Percentiles rank a stretch among this genome's conserved stretches.
These are phyloP conservation scores for Emergomyces pasteurianus DNA, from an alignment of 2,329 filamentous ascomycete species.

Conservation along the genomic window DNA sequence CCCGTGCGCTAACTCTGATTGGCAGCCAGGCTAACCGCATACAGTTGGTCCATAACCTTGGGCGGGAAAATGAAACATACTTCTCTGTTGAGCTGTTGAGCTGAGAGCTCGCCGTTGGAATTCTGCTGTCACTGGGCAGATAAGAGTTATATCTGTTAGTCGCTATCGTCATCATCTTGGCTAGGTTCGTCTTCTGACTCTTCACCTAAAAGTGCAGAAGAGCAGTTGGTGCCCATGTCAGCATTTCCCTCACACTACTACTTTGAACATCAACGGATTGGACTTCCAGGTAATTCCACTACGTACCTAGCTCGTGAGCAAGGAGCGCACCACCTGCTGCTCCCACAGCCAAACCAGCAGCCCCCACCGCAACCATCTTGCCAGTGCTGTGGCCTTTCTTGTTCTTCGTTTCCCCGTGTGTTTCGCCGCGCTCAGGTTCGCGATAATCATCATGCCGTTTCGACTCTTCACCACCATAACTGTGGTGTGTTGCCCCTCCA, in stretches of 20 bases:
- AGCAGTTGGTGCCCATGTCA: no score
- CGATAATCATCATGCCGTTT: conserved; percentile 15
- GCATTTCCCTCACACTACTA: neutral
- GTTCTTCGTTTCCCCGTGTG: conserved; percentile 13
- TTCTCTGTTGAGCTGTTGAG: no score
- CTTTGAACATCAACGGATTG: neutral
- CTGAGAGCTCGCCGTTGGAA: no score
- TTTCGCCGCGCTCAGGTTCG: conserved; percentile 2
- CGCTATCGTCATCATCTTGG: neutral
- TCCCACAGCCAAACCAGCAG: conserved; percentile 46
- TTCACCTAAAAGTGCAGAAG: no score
- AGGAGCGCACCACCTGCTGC: conserved; percentile 47
- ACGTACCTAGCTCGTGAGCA: conserved; percentile 45
- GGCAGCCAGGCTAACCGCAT: neutral
- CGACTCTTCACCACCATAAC: conserved; percentile 6
- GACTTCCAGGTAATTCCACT: neutral
- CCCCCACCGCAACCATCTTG: conserved; percentile 44
- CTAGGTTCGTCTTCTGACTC: no score
- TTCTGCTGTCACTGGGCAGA: neutral
- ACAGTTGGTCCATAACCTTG: neutral
- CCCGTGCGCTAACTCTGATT: neutral
- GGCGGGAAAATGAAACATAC: no score
- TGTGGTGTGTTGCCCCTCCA: conserved; percentile 14
- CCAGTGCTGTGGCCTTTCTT: conserved; percentile 36
- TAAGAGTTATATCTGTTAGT: neutral